Evolutionary conservation across 768 basidiomycete genomes (phyloP).

Genomic region (Amanita rubescens): DNA sequence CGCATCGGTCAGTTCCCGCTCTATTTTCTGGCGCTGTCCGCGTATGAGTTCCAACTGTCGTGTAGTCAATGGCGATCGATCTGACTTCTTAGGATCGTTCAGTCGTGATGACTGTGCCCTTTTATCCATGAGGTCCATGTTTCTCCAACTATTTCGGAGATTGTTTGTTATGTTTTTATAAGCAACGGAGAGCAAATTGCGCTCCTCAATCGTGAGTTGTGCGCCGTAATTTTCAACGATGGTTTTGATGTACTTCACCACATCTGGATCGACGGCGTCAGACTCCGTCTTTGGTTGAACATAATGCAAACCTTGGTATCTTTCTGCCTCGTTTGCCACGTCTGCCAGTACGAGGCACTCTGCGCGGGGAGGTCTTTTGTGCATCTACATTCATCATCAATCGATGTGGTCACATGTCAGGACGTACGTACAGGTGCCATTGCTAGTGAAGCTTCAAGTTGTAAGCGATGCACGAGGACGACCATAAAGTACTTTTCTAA

Average conservation of each 20-base stretch:
- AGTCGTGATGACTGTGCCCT: slow-evolving; percentile 44
- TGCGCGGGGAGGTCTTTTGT: slow-evolving; percentile 18
- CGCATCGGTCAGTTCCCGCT: slow-evolving; percentile 65
- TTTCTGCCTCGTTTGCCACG: slow-evolving; percentile 82
- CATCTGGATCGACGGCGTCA: slow-evolving; percentile 40
- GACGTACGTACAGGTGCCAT: slow-evolving; percentile 13
- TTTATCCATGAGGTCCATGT: slow-evolving; percentile 69
- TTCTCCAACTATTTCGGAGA: slow-evolving; percentile 80
- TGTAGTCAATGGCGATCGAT: slow-evolving; percentile 12
- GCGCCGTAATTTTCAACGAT: slow-evolving; percentile 62
- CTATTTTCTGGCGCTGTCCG: slow-evolving; percentile 67
- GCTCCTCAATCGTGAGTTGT: slow-evolving; percentile 74
- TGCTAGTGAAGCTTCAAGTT: background rate
- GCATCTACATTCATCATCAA: slow-evolving; percentile 8
- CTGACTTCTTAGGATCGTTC: slow-evolving; percentile 21
- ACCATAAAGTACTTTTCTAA: background rate
- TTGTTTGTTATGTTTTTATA: slow-evolving; percentile 88
- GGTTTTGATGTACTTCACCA: slow-evolving; percentile 70
- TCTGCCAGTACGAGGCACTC: slow-evolving; percentile 62
- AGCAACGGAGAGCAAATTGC: slow-evolving; percentile 81
- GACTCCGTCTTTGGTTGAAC: background rate
- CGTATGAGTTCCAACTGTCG: slow-evolving; percentile 62
- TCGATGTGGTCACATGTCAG: background rate
- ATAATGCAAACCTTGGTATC: slow-evolving; percentile 63
- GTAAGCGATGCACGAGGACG: background rate